Base-by-base conservation (phyloP, 2,329 filamentous ascomycete genomes). In the Trichoderma sp. region DNA sequence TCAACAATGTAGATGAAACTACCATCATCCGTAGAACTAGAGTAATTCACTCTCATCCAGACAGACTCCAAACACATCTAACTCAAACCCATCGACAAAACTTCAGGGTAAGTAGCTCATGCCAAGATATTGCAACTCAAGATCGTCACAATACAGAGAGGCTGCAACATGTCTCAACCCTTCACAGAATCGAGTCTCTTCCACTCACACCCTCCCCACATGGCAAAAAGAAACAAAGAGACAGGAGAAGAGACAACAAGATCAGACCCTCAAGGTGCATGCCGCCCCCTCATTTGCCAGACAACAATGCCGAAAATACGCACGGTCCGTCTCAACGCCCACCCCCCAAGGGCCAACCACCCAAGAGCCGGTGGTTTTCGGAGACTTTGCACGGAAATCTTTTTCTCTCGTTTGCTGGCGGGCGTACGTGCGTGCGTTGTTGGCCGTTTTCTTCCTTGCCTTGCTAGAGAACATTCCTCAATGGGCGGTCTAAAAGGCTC, bases 301-400 rank as follows among this genome's bases (percentile, higher is more conserved):
- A 35, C 27, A 35, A 64, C 24, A 24, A 27, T 29, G 8, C 60
- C 60, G 24, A 63, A 31, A 35, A 38, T 27, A 24, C 29, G 67
- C 67, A 71, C 67, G 53, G 18, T n/a, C 66, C 66, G 18, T 29
- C 66, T 53, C 56, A 60, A 41, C 33, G 33, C 62, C 62, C 62
- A 33, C n/a, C 21, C 16, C 12, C n/a, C 24, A 16, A 7, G 4
- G 24, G 14, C n/a, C n/a, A 33, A 11, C 38, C 69, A 72, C 59
- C 27, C 56, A 18, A 29, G 35, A 18, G 59, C 31, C 63, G 12
- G 24, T 69, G 21, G 50, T 65, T 29, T 18, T 65, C 69, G 69
- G 69, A 73, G 69, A 73, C 69, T 73, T 73, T 73, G 29, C 11
- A 73, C 69, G 60, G 59, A 50, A 53, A 24, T 11, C 38, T 33